Evolutionary conservation across 2,329 filamentous ascomycete species (phyloP).

Genomic region (Claviceps purpurea): DNA sequence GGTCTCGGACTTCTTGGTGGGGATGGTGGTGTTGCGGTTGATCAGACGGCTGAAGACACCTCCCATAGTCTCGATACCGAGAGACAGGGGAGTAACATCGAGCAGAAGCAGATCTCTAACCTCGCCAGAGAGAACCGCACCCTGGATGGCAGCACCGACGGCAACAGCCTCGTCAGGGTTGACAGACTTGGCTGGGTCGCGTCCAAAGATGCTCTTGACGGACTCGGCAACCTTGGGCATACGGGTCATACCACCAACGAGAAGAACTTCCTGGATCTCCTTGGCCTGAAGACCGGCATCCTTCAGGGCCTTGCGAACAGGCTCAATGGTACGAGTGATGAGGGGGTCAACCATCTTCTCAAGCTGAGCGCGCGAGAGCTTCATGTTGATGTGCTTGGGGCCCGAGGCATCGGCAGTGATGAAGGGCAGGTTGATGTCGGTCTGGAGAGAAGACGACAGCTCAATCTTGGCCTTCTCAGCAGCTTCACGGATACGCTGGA

Average conservation of each 20-base stretch:
- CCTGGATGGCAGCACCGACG: slow-evolving; percentile 93
- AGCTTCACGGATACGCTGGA: slow-evolving; percentile 96
- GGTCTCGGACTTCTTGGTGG: slow-evolving; percentile 97
- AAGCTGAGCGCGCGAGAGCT: slow-evolving; percentile 84
- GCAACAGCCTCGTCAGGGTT: slow-evolving; percentile 98
- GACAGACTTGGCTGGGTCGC: slow-evolving; percentile 93
- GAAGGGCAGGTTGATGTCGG: slow-evolving; percentile 97
- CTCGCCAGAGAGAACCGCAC: slow-evolving; percentile 90
- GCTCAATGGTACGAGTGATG: slow-evolving; percentile 74
- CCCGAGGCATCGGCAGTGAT: slow-evolving; percentile 92
- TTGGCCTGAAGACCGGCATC: slow-evolving; percentile 82
- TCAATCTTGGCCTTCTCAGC: slow-evolving; percentile 99
- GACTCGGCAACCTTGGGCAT: slow-evolving; percentile 98
- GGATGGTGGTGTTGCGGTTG: slow-evolving; percentile 98
- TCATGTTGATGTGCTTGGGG: slow-evolving; percentile 96
- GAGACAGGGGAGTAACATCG: slow-evolving; percentile 88
- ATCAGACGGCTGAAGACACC: slow-evolving; percentile 97
- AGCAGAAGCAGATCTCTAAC: slow-evolving; percentile 92
- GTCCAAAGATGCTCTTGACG: slow-evolving; percentile 92
- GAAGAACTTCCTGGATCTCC: slow-evolving; percentile 94
- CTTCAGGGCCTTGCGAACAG: slow-evolving; percentile 93
- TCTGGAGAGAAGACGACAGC: slow-evolving; percentile 86
- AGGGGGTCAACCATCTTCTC: slow-evolving; percentile 87
- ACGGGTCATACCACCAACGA: slow-evolving; percentile 97
- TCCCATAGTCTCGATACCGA: slow-evolving; percentile 96